Evolutionary conservation across 257 asterid species (phyloP), one percentile per base, ranked within the genome.

Genomic region (Asclepias syriaca): DNA sequence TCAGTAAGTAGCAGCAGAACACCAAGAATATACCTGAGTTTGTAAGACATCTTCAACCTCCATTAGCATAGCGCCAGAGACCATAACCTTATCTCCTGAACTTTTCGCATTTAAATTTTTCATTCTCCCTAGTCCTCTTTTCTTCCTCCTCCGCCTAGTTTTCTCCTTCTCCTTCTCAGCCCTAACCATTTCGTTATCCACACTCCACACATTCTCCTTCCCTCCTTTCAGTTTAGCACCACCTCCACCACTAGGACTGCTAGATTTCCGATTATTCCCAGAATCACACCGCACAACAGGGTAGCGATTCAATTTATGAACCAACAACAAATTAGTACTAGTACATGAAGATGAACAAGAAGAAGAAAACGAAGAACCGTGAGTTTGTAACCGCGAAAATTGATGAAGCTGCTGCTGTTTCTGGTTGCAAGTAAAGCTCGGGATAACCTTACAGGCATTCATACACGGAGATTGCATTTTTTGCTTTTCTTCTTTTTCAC

Each of bases 131-230:
- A 86, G 87, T 68, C 75, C 54, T 15, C 50, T 63, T 60, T 73
- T 77, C 65, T 81, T 84, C 67, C 74, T 87, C 84, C 83, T 84
- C 81, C 86, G 70, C 83, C 74, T 80, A 68, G 32, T 68, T 67
- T 78, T 75, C 67, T 70, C 81, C 76, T 78, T 83, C 16, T 74
- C 91, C 74, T 83, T 81, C 60, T 82, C 89, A 11, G 75, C 60
- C 73, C 66, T 81, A 34, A 87, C 85, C 81, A 79, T 74, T 85
- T 87, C 93, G 74, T 92, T 88, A 77, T 95, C 98, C 58, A 95
- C 70, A 66, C 97, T 92, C 97, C 98, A 92, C 64, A 92, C 97
- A 74, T 95, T 95, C 40, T 95, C 97, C 85, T 91, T 91, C 63
- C 92, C 98, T 79, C 87, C 86, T 14, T 82, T 86, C 13, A 83